A percentile compares a stretch with the other conserved stretches of the same genome.
Conservation (phyloP, 176 grass and related monocot genomes). For the Cenchrus fungigraminus region DNA sequence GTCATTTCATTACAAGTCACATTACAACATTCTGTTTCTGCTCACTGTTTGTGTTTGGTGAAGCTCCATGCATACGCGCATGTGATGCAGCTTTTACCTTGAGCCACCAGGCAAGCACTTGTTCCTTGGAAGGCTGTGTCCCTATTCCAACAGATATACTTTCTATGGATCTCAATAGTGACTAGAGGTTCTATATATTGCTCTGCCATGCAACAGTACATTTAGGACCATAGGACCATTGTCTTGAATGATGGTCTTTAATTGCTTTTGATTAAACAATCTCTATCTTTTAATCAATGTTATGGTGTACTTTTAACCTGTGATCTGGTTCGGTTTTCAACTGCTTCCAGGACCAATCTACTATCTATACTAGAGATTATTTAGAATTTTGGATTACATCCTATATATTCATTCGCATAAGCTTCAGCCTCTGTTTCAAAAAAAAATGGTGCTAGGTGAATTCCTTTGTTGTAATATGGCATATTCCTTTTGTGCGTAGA, state of each 20-base stretch:
- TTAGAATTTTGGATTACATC: background rate
- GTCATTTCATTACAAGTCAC: background rate
- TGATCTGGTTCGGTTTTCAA: background rate
- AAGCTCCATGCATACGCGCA: background rate
- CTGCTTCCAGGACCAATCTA: slow-evolving; percentile 1
- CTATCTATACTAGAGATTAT: background rate
- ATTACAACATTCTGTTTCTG: background rate
- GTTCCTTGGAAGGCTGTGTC: background rate
- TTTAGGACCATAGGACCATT: background rate
- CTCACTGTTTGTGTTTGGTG: background rate
- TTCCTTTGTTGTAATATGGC: background rate
- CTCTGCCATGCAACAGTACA: slow-evolving; percentile 1
- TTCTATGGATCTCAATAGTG: slow-evolving; percentile 15
- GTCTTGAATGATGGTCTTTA: background rate
- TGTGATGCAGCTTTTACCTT: background rate
- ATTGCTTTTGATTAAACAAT: background rate
- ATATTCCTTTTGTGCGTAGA: background rate
- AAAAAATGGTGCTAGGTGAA: background rate
- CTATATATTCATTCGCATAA: background rate
- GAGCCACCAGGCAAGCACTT: background rate
- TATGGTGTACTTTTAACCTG: background rate
- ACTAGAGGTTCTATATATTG: background rate
- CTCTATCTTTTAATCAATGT: background rate
- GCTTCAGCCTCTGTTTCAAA: background rate
- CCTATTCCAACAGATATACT: background rate